phyloP scores from a whole-genome alignment of 2,329 filamentous ascomycete species.

The Coniochaeta sp. region DNA sequence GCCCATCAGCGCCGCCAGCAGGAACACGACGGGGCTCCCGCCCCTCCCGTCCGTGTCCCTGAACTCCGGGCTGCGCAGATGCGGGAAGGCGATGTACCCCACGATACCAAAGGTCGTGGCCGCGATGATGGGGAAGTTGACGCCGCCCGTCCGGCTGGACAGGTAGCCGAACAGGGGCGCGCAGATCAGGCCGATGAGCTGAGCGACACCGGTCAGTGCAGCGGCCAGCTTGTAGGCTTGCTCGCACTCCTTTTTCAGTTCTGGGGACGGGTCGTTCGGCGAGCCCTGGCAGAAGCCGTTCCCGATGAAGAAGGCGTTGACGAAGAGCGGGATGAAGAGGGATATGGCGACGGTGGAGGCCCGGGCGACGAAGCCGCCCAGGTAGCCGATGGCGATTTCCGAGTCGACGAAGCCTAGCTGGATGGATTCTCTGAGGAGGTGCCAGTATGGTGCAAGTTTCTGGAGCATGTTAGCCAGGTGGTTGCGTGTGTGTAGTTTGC shows the following conservation, averaged over 20 bases:
- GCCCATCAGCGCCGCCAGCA: constrained; percentile 74
- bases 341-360: constrained; percentile 94
- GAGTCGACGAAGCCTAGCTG: constrained; percentile 66
- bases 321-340: constrained; percentile 85
- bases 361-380: constrained; percentile 90
- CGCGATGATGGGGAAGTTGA: constrained; percentile 67
- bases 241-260: constrained; percentile 78
- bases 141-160: constrained; percentile 56
- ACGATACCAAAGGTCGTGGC: constrained; percentile 66
- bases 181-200: constrained; percentile 75
- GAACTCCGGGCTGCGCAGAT: constrained; percentile 70
- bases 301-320: constrained; percentile 82
- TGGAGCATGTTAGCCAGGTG: constrained; percentile 3
- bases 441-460: constrained; percentile 45
- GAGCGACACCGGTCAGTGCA: constrained; percentile 80
- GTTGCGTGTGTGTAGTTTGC: background rate
- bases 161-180: constrained; percentile 84
- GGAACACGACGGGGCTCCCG: constrained; percentile 61
- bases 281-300: constrained; percentile 70
- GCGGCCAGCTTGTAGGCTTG: constrained; percentile 83
- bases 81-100: constrained; percentile 71
- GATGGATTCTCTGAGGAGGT: constrained; percentile 55
- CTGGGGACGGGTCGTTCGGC: constrained; percentile 55
- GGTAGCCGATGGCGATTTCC: constrained; percentile 77
- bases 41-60: constrained; percentile 55